A percentile compares a stretch with the other conserved stretches of the same genome.
These are phyloP conservation scores for Botryotinia globosa DNA, from an alignment of 2,329 filamentous ascomycete genomes.

Conservation along the genomic window DNA sequence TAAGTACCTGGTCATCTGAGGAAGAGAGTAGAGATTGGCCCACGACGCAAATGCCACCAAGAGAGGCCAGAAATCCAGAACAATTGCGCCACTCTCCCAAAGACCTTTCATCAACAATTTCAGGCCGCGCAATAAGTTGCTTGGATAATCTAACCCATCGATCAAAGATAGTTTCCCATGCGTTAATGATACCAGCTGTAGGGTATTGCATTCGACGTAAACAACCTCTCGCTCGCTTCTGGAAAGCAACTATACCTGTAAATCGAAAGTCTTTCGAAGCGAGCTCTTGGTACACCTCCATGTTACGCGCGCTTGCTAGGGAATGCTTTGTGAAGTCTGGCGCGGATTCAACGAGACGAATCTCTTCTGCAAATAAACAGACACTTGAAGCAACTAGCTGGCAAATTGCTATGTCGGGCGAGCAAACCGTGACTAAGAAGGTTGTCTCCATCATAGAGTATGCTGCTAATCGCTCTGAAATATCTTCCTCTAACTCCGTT, in stretches of 20 bases:
- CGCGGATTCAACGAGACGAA: slow-evolving; percentile 51
- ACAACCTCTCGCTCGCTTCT: slow-evolving; percentile 61
- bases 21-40: slow-evolving; percentile 47
- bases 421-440: slow-evolving; percentile 62
- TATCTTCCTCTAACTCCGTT: slow-evolving; percentile 51
- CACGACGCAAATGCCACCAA: slow-evolving; percentile 64
- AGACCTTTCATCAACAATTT: slow-evolving; percentile 53
- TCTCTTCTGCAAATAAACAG: slow-evolving; percentile 60
- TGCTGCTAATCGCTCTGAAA: slow-evolving; percentile 52
- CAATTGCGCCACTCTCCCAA: slow-evolving; percentile 67
- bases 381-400: slow-evolving; percentile 63
- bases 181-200: slow-evolving; percentile 62
- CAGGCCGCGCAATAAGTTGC: slow-evolving; percentile 55
- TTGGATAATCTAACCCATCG: slow-evolving; percentile 63
- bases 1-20: slow-evolving; percentile 56
- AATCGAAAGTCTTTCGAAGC: slow-evolving; percentile 62
- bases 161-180: slow-evolving; percentile 65
- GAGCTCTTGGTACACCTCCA: slow-evolving; percentile 59
- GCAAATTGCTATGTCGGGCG: slow-evolving; percentile 62
- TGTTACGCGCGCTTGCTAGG: slow-evolving; percentile 56
- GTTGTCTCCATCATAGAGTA: slow-evolving; percentile 59
- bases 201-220: slow-evolving; percentile 60
- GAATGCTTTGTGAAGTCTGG: slow-evolving; percentile 51
- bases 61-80: slow-evolving; percentile 64
- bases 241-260: slow-evolving; percentile 67